phyloP scores from a whole-genome alignment of 2,329 filamentous ascomycete genomes.

The Sclerotinia minor region DNA sequence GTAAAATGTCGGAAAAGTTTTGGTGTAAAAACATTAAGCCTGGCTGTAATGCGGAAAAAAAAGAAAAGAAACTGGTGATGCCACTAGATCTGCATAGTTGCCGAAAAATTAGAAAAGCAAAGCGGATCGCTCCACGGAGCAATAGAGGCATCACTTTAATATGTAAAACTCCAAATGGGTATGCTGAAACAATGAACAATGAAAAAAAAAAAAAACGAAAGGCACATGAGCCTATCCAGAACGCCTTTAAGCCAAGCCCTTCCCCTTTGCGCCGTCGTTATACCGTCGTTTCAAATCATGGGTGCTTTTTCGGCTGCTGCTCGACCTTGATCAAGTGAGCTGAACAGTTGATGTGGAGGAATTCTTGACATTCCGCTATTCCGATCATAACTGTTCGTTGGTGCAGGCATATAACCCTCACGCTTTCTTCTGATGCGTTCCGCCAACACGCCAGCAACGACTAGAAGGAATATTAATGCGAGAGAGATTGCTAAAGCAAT shows the following conservation, averaged over 20 bases:
- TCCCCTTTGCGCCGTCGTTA: slow-evolving; percentile 34
- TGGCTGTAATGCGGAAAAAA: slow-evolving; percentile 20
- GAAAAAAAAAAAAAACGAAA: slow-evolving; percentile 34
- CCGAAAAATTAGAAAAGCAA: slow-evolving; percentile 20
- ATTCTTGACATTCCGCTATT: slow-evolving; percentile 59
- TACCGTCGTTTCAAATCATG: slow-evolving; percentile 36
- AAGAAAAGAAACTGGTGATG: slow-evolving; percentile 15
- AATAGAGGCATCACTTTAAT: slow-evolving; percentile 20
- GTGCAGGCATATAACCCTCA: slow-evolving; percentile 79
- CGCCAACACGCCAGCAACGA: slow-evolving; percentile 71
- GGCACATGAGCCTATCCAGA: slow-evolving; percentile 38
- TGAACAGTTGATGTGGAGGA: slow-evolving; percentile 56
- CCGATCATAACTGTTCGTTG: slow-evolving; percentile 63
- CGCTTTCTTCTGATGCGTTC: slow-evolving; percentile 75
- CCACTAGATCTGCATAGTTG: slow-evolving; percentile 12
- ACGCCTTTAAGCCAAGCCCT: slow-evolving; percentile 35
- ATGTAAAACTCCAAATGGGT: slow-evolving; percentile 34
- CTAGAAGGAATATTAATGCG: slow-evolving; percentile 73
- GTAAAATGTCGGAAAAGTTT: slow-evolving; percentile 7
- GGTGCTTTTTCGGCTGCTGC: slow-evolving; percentile 38
- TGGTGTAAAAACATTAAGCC: slow-evolving; percentile 25
- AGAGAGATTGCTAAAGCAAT: slow-evolving; percentile 79
- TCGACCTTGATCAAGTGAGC: slow-evolving; percentile 39
- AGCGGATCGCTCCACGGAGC: slow-evolving; percentile 18
- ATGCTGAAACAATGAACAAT: slow-evolving; percentile 36